These are phyloP conservation scores for Durio zibethinus DNA, from an alignment of 345 rosid genomes.

Conservation along the genomic window DNA sequence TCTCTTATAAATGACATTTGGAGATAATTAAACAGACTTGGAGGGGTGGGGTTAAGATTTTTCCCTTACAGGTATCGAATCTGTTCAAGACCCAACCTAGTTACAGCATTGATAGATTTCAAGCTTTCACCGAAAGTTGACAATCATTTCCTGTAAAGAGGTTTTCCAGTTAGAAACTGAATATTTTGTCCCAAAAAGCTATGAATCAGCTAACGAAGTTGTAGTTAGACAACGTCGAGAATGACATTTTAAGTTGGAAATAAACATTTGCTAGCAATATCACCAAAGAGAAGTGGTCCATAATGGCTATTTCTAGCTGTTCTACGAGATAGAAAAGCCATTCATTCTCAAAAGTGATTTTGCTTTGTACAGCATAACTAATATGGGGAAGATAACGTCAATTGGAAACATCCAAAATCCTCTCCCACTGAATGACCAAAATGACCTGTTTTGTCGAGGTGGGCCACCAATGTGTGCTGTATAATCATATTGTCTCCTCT, in stretches of 20 bases:
- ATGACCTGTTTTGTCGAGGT: slow-evolving; percentile 6
- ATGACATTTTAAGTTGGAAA: neutral
- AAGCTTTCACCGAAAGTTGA: slow-evolving; percentile 16
- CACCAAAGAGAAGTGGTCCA: slow-evolving; percentile 5
- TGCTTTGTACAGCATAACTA: neutral
- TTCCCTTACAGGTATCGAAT: neutral
- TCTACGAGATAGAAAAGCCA: neutral
- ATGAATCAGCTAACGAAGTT: slow-evolving; percentile 2
- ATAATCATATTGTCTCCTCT: slow-evolving; percentile 9
- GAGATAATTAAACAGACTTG: neutral
- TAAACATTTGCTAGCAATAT: neutral
- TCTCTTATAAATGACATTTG: too few relatives aligned
- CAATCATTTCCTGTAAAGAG: slow-evolving; percentile 10
- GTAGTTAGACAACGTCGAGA: slow-evolving; percentile 7
- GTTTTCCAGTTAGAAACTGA: neutral
- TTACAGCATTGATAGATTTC: neutral
- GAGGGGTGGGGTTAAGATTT: neutral
- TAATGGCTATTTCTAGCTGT: neutral
- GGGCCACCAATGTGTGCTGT: slow-evolving; percentile 6
- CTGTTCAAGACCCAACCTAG: neutral
- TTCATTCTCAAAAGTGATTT: neutral
- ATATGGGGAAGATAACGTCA: neutral
- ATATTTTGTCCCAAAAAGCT: neutral
- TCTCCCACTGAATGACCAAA: neutral
- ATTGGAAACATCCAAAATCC: slow-evolving; percentile 5